These are phyloP conservation scores for Leccinellum rugosiceps DNA, from an alignment of 768 basidiomycete species.

Conservation along the genomic window DNA sequence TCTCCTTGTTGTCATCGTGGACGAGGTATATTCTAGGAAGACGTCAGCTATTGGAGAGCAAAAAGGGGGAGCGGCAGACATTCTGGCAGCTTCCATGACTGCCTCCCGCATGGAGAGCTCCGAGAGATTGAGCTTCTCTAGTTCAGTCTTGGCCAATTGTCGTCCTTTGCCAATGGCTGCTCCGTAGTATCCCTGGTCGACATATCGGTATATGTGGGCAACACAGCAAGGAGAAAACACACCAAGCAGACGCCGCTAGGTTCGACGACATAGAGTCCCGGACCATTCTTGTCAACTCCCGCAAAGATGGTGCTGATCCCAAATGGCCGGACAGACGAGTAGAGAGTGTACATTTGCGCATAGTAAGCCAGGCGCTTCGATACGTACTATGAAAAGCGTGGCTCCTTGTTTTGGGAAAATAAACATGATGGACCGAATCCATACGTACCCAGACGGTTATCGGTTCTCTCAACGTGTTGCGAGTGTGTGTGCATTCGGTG, in stretches of 20 bases:
- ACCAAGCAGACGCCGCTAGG: constrained; percentile 93
- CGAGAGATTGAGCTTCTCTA: constrained; percentile 90
- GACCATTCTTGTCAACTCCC: constrained; percentile 84
- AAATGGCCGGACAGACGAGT: constrained; percentile 97
- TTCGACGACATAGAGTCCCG: constrained; percentile 85
- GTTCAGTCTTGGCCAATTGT: constrained; percentile 95
- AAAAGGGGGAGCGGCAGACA: constrained; percentile 52
- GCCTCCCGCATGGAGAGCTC: constrained; percentile 82
- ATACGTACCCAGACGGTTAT: constrained; percentile 72
- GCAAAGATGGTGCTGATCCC: constrained; percentile 92
- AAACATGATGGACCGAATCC: neutral
- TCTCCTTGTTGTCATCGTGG: constrained; percentile 97
- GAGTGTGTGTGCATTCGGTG: constrained; percentile 75
- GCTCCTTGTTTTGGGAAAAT: neutral
- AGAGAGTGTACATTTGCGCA: constrained; percentile 94
- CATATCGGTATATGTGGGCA: neutral
- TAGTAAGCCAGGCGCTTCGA: constrained; percentile 84
- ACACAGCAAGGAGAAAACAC: constrained; percentile 26
- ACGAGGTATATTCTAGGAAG: constrained; percentile 85
- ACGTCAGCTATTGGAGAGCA: constrained; percentile 5
- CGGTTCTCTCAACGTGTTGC: constrained; percentile 69
- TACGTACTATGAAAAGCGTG: constrained; percentile 39
- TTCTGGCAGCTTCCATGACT: constrained; percentile 89
- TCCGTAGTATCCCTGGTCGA: constrained; percentile 82
- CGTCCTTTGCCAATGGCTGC: constrained; percentile 98